Evolutionary conservation across 768 basidiomycete genomes (phyloP), one percentile per base, ranked within the genome.

Genomic region (Mycena venus): DNA sequence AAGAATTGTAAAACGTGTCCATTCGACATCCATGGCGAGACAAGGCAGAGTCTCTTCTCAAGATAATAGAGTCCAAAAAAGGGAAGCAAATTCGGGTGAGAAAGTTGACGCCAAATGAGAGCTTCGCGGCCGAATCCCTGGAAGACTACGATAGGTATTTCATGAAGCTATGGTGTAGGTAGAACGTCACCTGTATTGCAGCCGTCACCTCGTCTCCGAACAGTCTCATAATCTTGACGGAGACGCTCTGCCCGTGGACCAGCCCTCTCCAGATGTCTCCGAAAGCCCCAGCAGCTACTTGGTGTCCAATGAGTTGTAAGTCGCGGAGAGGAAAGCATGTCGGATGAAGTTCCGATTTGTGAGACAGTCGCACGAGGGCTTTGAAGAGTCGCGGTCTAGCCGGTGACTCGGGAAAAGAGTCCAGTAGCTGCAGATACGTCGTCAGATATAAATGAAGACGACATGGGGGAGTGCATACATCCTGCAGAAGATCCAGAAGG

Each of bases 71-170:
- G 36, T 21, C 73, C 73, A 27, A 68, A 77, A 49, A 77, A 77
- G 17, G 78, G 78, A 23, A 79, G 62, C 8, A 79, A 25, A 61
- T 79, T 79, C 29, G 73, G 76, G 51, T 79, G 78, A 15, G 69
- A 73, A 27, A 79, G 67, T 31, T 77, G 76, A 11, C 76, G 61
- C 78, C 78, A 78, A 49, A 49, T 49, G 47, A 49, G 47, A 25
- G 47, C 47, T 49, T 49, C 47, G 47, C n/a, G 47, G 9, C 68
- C 75, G n/a, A 75, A 78, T 27, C 65, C 69, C 77, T 78, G 62
- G 10, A 25, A n/a, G 15, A 19, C 23, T n/a, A 15, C n/a, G 9
- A 60, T 47, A 29, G 42, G 27, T 29, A 17, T 38, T 10, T 12
- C 31, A 19, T 23, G 53, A 6, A 23, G 12, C 8, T 49, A 8